Percentiles rank a stretch among this genome's conserved stretches.
Conservation (phyloP, 176 grass and related monocot genomes). For the Poa annua region DNA sequence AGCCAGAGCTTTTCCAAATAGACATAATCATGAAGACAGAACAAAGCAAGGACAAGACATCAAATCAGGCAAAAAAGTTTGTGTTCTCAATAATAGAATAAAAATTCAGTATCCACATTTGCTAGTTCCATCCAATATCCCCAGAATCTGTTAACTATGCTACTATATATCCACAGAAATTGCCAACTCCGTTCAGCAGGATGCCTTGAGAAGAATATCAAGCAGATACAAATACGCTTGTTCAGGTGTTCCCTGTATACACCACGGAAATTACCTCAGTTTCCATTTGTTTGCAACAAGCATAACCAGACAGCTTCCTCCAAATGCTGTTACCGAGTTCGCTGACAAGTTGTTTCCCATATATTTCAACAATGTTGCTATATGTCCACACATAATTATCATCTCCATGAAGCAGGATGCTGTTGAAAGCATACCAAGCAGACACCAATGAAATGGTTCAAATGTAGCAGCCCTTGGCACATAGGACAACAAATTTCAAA, state of each 20-base stretch:
- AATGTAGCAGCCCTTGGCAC: background rate
- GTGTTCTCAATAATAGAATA: background rate
- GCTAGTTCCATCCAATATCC: background rate
- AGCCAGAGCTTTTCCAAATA: background rate
- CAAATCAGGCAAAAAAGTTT: slow-evolving; percentile 14
- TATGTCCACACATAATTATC: background rate
- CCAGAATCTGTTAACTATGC: background rate
- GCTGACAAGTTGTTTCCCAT: background rate
- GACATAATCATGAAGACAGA: background rate
- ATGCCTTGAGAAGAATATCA: background rate
- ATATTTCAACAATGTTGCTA: background rate
- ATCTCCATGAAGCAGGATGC: background rate
- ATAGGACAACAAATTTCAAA: background rate
- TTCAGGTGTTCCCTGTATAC: background rate
- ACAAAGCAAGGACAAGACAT: background rate
- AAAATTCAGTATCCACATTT: background rate
- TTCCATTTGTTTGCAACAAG: too few species aligned
- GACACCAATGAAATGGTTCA: slow-evolving; percentile 1
- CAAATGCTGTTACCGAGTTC: too few species aligned
- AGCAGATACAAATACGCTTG: background rate
- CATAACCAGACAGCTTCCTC: too few species aligned
- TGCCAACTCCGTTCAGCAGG: background rate
- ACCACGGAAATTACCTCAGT: too few species aligned
- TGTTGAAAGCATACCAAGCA: slow-evolving; percentile 11
- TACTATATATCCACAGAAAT: background rate